Evolutionary conservation across 2,329 filamentous ascomycete species (phyloP).

Genomic region (Colletotrichum gigasporum): DNA sequence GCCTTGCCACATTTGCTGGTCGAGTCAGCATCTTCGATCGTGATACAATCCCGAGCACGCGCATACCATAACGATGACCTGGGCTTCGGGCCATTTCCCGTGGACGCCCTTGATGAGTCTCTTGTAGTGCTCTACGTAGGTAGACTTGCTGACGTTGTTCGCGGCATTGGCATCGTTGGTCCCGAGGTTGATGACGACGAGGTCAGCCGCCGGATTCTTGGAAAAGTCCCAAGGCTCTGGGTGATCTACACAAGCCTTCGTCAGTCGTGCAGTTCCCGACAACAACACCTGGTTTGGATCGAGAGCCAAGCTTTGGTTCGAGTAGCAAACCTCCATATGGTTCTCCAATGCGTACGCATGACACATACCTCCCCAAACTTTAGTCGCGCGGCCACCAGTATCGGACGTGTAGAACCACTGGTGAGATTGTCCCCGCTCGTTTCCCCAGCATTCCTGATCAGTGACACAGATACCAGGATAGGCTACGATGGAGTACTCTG

Average conservation of each 20-base stretch:
- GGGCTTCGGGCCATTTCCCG: conserved; percentile 55
- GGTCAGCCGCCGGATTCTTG: conserved; percentile 50
- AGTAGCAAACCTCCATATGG: neutral
- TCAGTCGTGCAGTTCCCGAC: neutral
- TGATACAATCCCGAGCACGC: too few species aligned
- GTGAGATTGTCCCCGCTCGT: conserved; percentile 57
- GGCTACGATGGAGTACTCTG: conserved; percentile 66
- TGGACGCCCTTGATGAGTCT: conserved; percentile 57
- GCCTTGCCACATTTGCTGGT: conserved; percentile 62
- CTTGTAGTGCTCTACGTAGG: conserved; percentile 52
- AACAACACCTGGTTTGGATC: neutral
- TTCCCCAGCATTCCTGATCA: conserved; percentile 65
- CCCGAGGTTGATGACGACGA: conserved; percentile 57
- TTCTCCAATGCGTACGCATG: conserved; percentile 1
- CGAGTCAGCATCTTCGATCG: conserved; percentile 18
- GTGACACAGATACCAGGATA: conserved; percentile 67
- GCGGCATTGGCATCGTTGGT: conserved; percentile 55
- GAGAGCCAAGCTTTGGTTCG: neutral
- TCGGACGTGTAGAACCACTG: conserved; percentile 69
- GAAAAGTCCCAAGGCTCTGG: conserved; percentile 56
- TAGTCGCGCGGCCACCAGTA: conserved; percentile 55
- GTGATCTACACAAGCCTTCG: conserved; percentile 40
- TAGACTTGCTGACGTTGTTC: conserved; percentile 49
- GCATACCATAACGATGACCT: conserved; percentile 54
- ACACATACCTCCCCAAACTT: conserved; percentile 53